These are phyloP conservation scores for Casuarina glauca DNA, from an alignment of 306 rosid genomes.

Conservation along the genomic window DNA sequence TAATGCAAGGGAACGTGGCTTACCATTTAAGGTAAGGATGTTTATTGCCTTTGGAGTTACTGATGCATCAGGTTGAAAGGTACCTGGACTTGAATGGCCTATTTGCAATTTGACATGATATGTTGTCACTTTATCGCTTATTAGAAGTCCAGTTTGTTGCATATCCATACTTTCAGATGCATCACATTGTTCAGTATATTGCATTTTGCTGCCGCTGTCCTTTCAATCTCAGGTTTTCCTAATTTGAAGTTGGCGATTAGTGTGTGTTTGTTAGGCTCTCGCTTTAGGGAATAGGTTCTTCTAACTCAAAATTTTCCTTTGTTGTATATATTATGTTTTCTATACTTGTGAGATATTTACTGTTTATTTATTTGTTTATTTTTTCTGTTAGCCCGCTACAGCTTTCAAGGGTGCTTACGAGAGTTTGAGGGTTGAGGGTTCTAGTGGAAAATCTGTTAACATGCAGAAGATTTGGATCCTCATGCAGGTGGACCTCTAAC, in stretches of 20 bases:
- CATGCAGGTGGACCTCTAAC: constrained; percentile 60
- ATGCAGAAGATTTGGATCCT: constrained; percentile 98
- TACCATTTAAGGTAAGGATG: constrained; percentile 71
- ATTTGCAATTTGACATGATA: constrained; percentile 18
- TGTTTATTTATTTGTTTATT: constrained; percentile 17
- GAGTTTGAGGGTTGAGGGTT: constrained; percentile 64
- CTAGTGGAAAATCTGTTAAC: constrained; percentile 89
- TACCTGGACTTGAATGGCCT: constrained; percentile 15
- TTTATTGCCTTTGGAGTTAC: constrained; percentile 11
- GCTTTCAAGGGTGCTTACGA: constrained; percentile 87
- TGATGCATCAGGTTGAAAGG: constrained; percentile 1
- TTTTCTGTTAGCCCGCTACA: constrained; percentile 62
- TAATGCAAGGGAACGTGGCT: constrained; percentile 79
- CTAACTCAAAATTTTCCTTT: background rate
- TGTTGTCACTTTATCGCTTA: constrained; percentile 7
- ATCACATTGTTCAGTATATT: background rate
- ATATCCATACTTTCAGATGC: background rate
- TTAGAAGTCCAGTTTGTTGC: background rate
- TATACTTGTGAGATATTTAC: background rate
- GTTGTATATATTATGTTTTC: background rate
- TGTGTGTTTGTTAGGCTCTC: background rate
- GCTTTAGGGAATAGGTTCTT: background rate
- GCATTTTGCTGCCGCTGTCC: background rate
- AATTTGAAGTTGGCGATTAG: background rate
- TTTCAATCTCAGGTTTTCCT: background rate